Evolutionary conservation across 495 filamentous ascomycete species (phyloP), one percentile per base, ranked within the genome.

Genomic region (Penicillium antarcticum): DNA sequence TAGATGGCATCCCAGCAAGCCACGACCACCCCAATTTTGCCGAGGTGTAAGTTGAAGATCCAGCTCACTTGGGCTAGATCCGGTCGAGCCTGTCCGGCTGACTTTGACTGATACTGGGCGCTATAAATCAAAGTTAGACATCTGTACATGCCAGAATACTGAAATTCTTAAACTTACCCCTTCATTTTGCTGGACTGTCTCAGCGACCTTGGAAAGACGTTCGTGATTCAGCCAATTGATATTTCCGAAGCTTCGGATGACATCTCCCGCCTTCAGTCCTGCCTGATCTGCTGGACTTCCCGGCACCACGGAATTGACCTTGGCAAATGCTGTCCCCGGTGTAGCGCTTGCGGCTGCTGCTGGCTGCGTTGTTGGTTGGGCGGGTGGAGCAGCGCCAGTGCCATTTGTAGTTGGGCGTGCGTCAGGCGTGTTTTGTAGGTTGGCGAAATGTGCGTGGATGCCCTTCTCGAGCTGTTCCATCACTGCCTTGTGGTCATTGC

Each of bases 401-500:
- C 59, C 54, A 61, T 70, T 53, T 16, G 60, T 54, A 5, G 62
- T 39, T 23, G 66, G 34, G 5, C 54, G 50, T 38, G 54, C 53
- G 35, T 34, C 56, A 39, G 67, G 63, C 4, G 64, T 52, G 40
- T 65, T 65, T 39, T 71, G 67, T 37, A 75, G 45, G 32, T 58
- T 64, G 21, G 74, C 73, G 49, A 80, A 79, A 45, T 92, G 88
- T 42, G 84, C 85, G 62, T 97, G 89, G 4, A 98, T 77, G 13
- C 83, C 84, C 53, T 80, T 82, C 69, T 97, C 95, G 57, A 97
- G 85, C 37, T 79, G 68, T 44, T 66, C 70, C 89, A 97, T 96
- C 33, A 96, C 70, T 14, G 83, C 83, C 66, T 97, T 97, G 69
- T 94, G 91, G 71, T 99, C 95, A 64, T 96, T 97, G 48, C 85